Evolutionary conservation across 2,329 filamentous ascomycete genomes (phyloP).

Genomic region (Pseudocercospora macadamiae): DNA sequence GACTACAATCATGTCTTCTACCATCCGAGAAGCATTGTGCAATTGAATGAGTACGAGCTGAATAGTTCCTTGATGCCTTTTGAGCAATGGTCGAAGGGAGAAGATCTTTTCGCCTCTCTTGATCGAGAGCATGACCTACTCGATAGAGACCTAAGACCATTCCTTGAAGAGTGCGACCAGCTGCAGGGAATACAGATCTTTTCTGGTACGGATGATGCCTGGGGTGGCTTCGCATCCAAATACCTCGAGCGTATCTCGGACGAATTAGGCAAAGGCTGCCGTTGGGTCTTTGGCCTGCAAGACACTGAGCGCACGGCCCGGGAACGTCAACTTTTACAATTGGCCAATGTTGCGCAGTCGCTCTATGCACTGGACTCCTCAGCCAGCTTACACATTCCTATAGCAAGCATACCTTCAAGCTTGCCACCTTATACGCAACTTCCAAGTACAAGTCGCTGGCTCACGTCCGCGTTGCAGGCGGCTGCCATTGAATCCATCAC

Average conservation of each 20-base stretch:
- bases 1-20: conserved; percentile 94
- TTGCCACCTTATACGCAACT: conserved; percentile 62
- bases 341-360: conserved; percentile 74
- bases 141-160: conserved; percentile 85
- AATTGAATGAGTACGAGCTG: conserved; percentile 84
- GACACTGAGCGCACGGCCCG: conserved; percentile 51
- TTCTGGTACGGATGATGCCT: conserved; percentile 57
- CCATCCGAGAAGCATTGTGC: conserved; percentile 83
- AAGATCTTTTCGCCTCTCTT: conserved; percentile 66
- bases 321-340: conserved; percentile 66
- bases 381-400: conserved; percentile 76
- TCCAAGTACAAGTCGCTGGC: conserved; percentile 72
- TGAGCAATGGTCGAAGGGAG: conserved; percentile 72
- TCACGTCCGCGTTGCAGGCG: conserved; percentile 74
- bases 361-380: conserved; percentile 69
- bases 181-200: conserved; percentile 80
- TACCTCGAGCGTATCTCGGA: conserved; percentile 72
- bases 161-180: conserved; percentile 90
- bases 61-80: conserved; percentile 81
- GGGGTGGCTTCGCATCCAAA: conserved; percentile 50
- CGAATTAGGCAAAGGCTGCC: conserved; percentile 83
- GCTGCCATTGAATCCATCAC: conserved; percentile 78
- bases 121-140: conserved; percentile 76
- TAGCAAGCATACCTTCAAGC: conserved; percentile 63
- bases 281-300: conserved; percentile 87